Evolutionary conservation across 257 asterid species (phyloP), one percentile per base, ranked within the genome.

Genomic region (Ballota nigra): DNA sequence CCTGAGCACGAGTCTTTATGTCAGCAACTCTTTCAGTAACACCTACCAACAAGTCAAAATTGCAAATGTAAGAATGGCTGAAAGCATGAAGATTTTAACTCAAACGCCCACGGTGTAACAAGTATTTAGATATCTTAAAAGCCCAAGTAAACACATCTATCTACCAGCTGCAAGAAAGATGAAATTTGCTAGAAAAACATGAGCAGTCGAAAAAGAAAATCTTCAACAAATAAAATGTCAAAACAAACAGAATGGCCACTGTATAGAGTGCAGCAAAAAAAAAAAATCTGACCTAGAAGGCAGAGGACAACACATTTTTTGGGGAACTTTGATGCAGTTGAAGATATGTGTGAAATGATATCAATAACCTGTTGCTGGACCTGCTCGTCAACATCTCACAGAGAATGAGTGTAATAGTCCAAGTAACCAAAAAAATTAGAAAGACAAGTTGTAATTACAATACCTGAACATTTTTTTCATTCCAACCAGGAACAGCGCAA

Each of bases 391-490:
- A 72, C 43, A 76, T 15, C 33, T 52, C 75, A 19, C 20, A 33
- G 41, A 58, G 58, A 47, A 74, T 80, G 71, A 78, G 70, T 23
- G 70, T 40, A 60, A 66, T 20, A 26, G 71, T 60, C 68, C 70
- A 67, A 29, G 47, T 34, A 60, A 26, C 23, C 8, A 59, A 28
- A 68, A 22, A n/a, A 47, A n/a, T 43, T n/a, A 47, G 8, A 18
- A 71, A 24, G 45, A 68, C 24, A 45, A 29, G 43, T 66, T 56
- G 26, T 47, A 43, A 24, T 20, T 24, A 22, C 13, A 3, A 36
- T 79, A 92, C 99, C 99, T 95, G 98, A 73, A 95, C 97, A 90
- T 95, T 95, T 85, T 95, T 95, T 84, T 95, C 98, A 64, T 83
- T 84, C 98, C 98, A 95, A 28, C 99, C 99, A 58, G 99, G 99